Evolutionary conservation across 306 rosid genomes (phyloP), one percentile per base, ranked within the genome.

Genomic region (Pterocarpus macrocarpus): DNA sequence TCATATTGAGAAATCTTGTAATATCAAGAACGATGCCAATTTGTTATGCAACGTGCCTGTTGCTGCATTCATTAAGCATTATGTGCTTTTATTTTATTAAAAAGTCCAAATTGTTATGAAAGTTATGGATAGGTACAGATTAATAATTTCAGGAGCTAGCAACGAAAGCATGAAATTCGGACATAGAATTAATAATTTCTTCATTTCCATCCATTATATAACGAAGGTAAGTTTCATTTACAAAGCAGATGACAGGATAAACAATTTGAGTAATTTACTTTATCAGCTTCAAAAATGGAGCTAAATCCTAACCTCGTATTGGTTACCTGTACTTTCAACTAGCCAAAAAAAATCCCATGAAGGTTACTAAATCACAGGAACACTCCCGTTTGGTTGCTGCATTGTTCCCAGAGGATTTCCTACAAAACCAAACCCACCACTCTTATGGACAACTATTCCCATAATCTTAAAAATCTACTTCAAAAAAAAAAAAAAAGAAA

Each of bases 301-400:
- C 87, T 89, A 89, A 69, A 77, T 85, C 92, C 94, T 91, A 89
- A 85, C 86, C 91, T 87, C 88, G 88, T 90, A 85, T 85, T 41
- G 76, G 88, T 78, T 85, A 90, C 83, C 91, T 86, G 85, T 89
- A 88, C 81, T 84, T 79, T 71, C 80, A 80, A 84, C 84, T 79
- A 79, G 71, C 82, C 83, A 91, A 89, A 88, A 88, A 85, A 85
- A 86, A 39, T 73, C 78, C 84, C 72, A 70, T 80, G 75, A 49
- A 58, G 73, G 71, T 55, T 84, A 68, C 90, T 92, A 92, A 84
- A 85, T 81, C 68, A 92, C 98, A 76, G 91, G 94, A 84, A 92
- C 92, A 64, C 91, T 83, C 68, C 92, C 95, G 62, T 87, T 91
- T 84, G 89, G 88, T 83, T 90, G 95, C 73, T 91, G 97, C 81